Base-by-base conservation (phyloP, 176 grass and related monocot genomes). In the Cymbopogon citratus region DNA sequence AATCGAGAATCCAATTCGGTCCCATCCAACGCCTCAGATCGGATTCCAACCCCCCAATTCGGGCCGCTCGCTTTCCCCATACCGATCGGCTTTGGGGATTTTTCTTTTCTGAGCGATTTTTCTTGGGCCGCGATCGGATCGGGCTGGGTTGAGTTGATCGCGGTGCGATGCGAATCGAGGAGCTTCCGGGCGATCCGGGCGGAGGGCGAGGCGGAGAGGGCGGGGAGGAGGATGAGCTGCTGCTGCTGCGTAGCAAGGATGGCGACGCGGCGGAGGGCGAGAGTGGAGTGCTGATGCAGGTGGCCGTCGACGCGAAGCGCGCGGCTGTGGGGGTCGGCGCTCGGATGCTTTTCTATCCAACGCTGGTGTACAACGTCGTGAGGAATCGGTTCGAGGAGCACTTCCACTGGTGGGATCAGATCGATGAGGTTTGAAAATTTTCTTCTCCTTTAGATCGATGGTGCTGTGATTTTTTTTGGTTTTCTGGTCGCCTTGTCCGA, bases 391-490 rank as follows among this genome's bases (percentile, higher is more conserved):
- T 86, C 33, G 85, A 93, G 87, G 26, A 91, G n/a, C 83, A 93
- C 43, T 98, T 98, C 87, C 87, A 93, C 88, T 95, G 95, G 95
- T 98, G 95, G 92, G 92, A 98, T 95, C 88, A 84, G 51, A 87
- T 98, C 80, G 90, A 95, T 71, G 87, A 95, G 96, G 96, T 95
- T 51, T 65, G 66, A 10, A 28, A 39, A 13, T 60, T 62, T 48
- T 63, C 19, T 29, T 23, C 3, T 8, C 9, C 12, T 43, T 18
- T 34, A 4, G 7, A 54, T 48, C 49, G 10, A 65, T 81, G 60
- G 78, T 45, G 0, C 16, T 78, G 52, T 46, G 44, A 29, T 23
- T 56, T 25, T 28, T 79, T 33, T 10, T 21, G 12, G 24, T 5
- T 6, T 78, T 66, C 28, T 71, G 5, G 13, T 45, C 8, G 63